Conservation (phyloP, 2,329 filamentous ascomycete species). For the Rhytidhysteron rufulum region DNA sequence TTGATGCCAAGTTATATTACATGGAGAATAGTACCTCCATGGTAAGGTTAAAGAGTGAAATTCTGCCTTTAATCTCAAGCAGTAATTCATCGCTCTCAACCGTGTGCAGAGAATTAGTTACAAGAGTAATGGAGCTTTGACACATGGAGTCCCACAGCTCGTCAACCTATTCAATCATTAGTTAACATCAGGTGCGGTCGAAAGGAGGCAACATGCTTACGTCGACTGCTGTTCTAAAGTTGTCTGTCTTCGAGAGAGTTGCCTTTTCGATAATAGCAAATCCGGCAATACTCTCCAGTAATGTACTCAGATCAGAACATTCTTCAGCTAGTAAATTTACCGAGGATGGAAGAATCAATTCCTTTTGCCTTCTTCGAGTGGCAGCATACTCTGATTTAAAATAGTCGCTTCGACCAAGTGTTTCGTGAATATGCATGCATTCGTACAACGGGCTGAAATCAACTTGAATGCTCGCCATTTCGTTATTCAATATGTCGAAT, state of each 20-base stretch:
- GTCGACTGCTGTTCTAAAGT: conserved; percentile 77
- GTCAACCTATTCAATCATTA: conserved; percentile 61
- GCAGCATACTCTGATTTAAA: conserved; percentile 90
- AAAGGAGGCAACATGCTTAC: conserved; percentile 47
- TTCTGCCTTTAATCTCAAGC: conserved; percentile 89
- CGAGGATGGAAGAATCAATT: conserved; percentile 73
- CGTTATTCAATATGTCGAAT: conserved; percentile 92
- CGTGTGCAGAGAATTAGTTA: conserved; percentile 70
- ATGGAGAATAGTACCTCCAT: conserved; percentile 71
- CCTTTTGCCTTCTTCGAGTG: conserved; percentile 86
- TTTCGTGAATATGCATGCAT: conserved; percentile 93
- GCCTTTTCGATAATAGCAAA: conserved; percentile 96
- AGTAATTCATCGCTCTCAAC: conserved; percentile 87
- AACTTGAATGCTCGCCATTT: conserved; percentile 74
- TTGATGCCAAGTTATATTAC: not conserved
- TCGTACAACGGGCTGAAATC: conserved; percentile 95
- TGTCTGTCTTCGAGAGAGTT: conserved; percentile 81
- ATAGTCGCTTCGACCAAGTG: conserved; percentile 84
- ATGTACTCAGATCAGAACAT: conserved; percentile 77
- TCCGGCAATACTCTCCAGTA: conserved; percentile 89
- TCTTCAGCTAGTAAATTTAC: conserved; percentile 79
- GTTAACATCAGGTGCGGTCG: not conserved
- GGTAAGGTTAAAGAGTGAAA: conserved; percentile 93
- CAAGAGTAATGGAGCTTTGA: conserved; percentile 76
- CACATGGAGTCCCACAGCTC: conserved; percentile 99